Evolutionary conservation across 2,329 filamentous ascomycete species (phyloP), one percentile per base, ranked within the genome.

Genomic region (Phoma sp.): DNA sequence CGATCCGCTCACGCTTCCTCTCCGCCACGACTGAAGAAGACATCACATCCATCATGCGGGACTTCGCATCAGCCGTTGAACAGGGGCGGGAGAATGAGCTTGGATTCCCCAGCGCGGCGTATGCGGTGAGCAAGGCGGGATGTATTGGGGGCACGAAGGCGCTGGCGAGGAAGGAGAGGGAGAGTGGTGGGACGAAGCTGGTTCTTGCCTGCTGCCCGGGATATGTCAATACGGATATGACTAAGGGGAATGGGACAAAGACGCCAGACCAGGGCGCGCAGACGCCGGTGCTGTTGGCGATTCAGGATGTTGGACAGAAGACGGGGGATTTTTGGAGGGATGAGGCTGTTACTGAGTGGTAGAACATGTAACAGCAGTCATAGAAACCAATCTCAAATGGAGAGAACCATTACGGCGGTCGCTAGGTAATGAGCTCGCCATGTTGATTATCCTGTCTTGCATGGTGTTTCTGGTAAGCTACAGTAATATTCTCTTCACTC

Each of bases 61-160:
- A 78, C 18, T 84, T 83, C 67, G 68, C 74, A 2, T 58, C 70
- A 3, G 80, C 78, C 0, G 82, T 83, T 0, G 71, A 74, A n/a
- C 68, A 68, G 10, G 79, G 78, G 0, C 76, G 67, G 20, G 77
- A 83, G 60, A 77, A 78, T 42, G 73, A 80, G 36, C 67, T 74
- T 3, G 81, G 81, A 0, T 84, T 80, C 66, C 81, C 80, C 2
- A 78, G 75, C 30, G 76, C 79, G 2, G 81, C 78, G 9, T 84
- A 84, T 60, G 77, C 77, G 0, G 77, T 80, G 5, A 75, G 70
- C 20, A 81, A 81, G 61, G 76, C 77, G 5, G 78, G 78, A 3
- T 59, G 78, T 10, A 78, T 78, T 47, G 78, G 73, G 0, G 72
- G 73, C 43, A 79, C 78, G 14, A 71, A 66, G 51, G 74, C 72